These are phyloP conservation scores for Clavispora santaluciae DNA, from an alignment of 805 yeast genomes.

Conservation along the genomic window DNA sequence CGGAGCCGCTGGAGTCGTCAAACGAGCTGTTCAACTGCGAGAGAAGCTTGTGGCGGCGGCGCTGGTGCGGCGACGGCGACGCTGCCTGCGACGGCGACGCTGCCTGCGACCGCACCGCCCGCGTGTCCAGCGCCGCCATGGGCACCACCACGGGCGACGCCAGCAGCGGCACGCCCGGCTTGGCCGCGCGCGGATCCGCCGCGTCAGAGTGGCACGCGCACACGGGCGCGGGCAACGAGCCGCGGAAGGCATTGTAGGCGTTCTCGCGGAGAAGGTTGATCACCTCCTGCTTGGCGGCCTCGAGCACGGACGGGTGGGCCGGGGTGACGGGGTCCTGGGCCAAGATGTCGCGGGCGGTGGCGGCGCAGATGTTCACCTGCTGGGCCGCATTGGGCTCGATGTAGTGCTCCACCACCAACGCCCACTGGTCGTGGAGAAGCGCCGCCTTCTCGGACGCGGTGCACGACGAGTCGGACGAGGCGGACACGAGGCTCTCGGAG, in stretches of 20 bases:
- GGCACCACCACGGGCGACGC: neutral
- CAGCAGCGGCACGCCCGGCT: neutral
- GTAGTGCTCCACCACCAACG: conserved; percentile 35
- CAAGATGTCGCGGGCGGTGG: conserved; percentile 26
- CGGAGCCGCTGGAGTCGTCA: neutral
- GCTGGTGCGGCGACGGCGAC: neutral
- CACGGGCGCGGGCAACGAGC: neutral
- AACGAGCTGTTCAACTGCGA: conserved; percentile 1
- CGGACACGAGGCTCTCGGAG: neutral
- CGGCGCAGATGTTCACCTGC: conserved; percentile 46
- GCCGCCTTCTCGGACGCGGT: conserved; percentile 1
- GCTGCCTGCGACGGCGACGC: neutral
- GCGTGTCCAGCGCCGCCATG: neutral
- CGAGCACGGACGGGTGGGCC: conserved; percentile 26
- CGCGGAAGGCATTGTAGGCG: conserved; percentile 19
- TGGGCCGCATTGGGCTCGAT: conserved; percentile 39
- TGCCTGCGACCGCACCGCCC: neutral
- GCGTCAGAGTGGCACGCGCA: neutral
- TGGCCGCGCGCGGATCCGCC: neutral
- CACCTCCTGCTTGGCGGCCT: conserved; percentile 28
- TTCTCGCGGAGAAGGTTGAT: conserved; percentile 32
- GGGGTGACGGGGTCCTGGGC: conserved; percentile 15
- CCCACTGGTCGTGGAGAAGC: conserved; percentile 28
- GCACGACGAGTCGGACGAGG: neutral
- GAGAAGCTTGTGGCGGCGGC: neutral